Conservation (phyloP, 306 rosid genomes). For the Prosopis cineraria region DNA sequence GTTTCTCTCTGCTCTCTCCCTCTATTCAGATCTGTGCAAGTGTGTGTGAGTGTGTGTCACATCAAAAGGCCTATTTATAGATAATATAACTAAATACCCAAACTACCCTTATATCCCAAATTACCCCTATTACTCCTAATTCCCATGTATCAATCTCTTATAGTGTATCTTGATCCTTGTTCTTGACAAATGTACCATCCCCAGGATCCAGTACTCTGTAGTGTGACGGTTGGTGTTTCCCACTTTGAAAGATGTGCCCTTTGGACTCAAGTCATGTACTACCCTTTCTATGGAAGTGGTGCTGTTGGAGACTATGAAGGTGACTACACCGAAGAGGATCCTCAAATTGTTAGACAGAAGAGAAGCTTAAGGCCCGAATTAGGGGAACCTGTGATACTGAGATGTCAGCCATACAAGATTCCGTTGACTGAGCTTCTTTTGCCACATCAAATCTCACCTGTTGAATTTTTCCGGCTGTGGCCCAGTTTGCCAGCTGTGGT, state of each 20-base stretch:
- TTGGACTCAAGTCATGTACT: conserved; percentile 97
- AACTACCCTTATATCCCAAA: too few species aligned
- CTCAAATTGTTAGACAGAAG: conserved; percentile 87
- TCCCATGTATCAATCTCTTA: too few species aligned
- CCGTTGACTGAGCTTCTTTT: conserved; percentile 91
- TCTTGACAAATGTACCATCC: conserved; percentile 25
- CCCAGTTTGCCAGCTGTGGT: conserved; percentile 94
- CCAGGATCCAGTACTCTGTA: conserved; percentile 94
- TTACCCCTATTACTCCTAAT: too few species aligned
- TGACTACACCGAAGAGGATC: conserved; percentile 93
- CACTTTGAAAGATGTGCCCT: conserved; percentile 95
- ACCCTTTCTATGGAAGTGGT: conserved; percentile 96
- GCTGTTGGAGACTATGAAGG: conserved; percentile 92
- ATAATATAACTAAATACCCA: too few species aligned
- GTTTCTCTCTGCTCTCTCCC: too few species aligned
- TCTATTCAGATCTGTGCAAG: too few species aligned
- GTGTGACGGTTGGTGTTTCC: conserved; percentile 96
- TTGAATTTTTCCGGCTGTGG: conserved; percentile 96
- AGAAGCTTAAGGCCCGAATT: conserved; percentile 95
- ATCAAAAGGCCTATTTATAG: too few species aligned
- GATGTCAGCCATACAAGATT: conserved; percentile 95
- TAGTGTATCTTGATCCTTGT: conserved; percentile 36
- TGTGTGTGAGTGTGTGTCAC: too few species aligned
- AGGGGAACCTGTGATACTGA: conserved; percentile 95
- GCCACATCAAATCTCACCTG: conserved; percentile 94